These are phyloP conservation scores for Colletotrichum sublineola DNA, from an alignment of 2,329 filamentous ascomycete species.

Conservation along the genomic window DNA sequence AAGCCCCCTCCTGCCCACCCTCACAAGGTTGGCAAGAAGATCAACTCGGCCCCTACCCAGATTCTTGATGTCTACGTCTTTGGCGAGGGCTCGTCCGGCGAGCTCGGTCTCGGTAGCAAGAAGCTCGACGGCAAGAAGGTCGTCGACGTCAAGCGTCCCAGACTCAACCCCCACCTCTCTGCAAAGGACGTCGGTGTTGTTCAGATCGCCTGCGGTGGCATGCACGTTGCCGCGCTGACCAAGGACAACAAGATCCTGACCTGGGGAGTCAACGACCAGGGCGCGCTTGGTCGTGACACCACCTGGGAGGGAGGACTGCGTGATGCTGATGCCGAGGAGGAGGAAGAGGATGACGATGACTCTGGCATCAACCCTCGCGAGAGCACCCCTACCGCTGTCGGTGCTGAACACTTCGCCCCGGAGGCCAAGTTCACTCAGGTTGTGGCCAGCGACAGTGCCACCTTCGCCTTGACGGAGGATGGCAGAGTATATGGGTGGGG, in stretches of 20 bases:
- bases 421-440: slow-evolving; percentile 75
- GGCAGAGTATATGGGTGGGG: slow-evolving; percentile 88
- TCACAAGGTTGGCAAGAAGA: slow-evolving; percentile 46
- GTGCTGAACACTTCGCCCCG: slow-evolving; percentile 69
- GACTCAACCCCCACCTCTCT: slow-evolving; percentile 73
- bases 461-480: slow-evolving; percentile 80
- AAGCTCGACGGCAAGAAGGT: slow-evolving; percentile 70
- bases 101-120: slow-evolving; percentile 82
- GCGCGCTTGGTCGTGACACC: slow-evolving; percentile 81
- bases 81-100: slow-evolving; percentile 83
- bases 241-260: slow-evolving; percentile 85
- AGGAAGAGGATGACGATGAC: slow-evolving; percentile 66
- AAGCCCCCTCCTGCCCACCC: slow-evolving; percentile 34
- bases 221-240: slow-evolving; percentile 84
- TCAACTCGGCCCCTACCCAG: slow-evolving; percentile 72
- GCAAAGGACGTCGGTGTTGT: slow-evolving; percentile 75
- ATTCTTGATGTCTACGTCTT: slow-evolving; percentile 83
- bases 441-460: slow-evolving; percentile 79
- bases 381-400: slow-evolving; percentile 73
- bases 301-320: slow-evolving; percentile 74
- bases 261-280: slow-evolving; percentile 91
- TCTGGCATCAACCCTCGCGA: slow-evolving; percentile 79
- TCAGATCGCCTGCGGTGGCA: slow-evolving; percentile 82
- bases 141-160: slow-evolving; percentile 81
- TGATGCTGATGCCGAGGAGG: slow-evolving; percentile 62